phyloP scores from a whole-genome alignment of 2,329 filamentous ascomycete genomes.

The Pleoardoris graminearum region DNA sequence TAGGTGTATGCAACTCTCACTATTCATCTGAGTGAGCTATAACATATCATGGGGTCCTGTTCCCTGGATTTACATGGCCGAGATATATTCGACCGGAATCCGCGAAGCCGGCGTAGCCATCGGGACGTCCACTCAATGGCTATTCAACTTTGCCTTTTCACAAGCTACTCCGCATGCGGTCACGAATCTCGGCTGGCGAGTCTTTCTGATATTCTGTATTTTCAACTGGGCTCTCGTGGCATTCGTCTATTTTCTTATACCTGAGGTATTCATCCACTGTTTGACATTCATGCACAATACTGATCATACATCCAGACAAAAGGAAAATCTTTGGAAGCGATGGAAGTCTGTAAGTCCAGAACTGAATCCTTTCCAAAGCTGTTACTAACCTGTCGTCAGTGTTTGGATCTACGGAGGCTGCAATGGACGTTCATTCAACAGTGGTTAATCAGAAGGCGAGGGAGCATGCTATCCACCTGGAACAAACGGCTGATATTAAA shows the following conservation, averaged over 20 bases:
- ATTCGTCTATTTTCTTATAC: conserved; percentile 7
- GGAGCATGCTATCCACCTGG: no score
- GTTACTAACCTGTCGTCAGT: no score
- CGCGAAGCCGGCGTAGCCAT: conserved; percentile 56
- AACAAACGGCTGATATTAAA: no score
- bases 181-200: conserved; percentile 50
- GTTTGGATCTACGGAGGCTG: no score
- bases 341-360: conserved; percentile 6
- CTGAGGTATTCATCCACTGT: no score
- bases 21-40: no score
- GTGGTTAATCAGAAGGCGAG: no score
- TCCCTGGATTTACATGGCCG: conserved; percentile 12
- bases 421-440: no score
- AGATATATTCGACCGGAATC: conserved; percentile 32
- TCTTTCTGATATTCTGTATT: conserved; percentile 6
- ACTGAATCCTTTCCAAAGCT: no score
- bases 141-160: conserved; percentile 56
- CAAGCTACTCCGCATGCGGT: conserved; percentile 55
- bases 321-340: conserved; percentile 4
- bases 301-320: conserved; percentile 6
- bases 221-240: conserved; percentile 6
- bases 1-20: no score
- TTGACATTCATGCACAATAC: no score
- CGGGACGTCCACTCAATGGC: conserved; percentile 56
- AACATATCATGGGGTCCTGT: conserved; percentile 14